Conservation (phyloP, 257 asterid genomes). For the Forsythia suspensa region DNA sequence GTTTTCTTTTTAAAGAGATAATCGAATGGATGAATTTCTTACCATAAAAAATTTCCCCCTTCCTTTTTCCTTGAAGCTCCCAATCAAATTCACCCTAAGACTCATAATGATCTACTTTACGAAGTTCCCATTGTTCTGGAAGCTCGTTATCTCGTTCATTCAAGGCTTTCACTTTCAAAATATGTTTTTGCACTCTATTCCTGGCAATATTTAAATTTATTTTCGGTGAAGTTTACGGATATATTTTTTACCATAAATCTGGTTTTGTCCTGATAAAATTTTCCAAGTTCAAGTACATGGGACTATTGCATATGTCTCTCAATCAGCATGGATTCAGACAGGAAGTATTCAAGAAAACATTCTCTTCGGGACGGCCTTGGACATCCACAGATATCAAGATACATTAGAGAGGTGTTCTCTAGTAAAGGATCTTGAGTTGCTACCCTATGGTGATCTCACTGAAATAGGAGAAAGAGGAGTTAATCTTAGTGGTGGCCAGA, state of each 20-base stretch:
- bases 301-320: slow-evolving; percentile 85
- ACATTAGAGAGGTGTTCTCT: slow-evolving; percentile 78
- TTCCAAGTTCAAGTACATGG: slow-evolving; percentile 77
- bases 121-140: too few relatives aligned
- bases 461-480: slow-evolving; percentile 98
- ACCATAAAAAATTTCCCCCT: too few relatives aligned
- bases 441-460: slow-evolving; percentile 96
- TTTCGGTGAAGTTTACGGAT: background rate
- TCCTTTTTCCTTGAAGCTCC: too few relatives aligned
- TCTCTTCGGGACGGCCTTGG: slow-evolving; percentile 71
- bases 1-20: too few relatives aligned
- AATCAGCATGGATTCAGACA: slow-evolving; percentile 98
- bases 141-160: too few relatives aligned
- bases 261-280: background rate
- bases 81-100: too few relatives aligned
- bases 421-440: slow-evolving; percentile 82
- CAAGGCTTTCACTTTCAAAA: too few relatives aligned
- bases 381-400: slow-evolving; percentile 62
- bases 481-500: slow-evolving; percentile 98
- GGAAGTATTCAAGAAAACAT: slow-evolving; percentile 87
- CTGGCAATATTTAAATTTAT: too few relatives aligned
- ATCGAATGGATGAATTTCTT: too few relatives aligned
- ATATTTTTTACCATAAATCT: background rate
- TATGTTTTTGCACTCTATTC: too few relatives aligned
- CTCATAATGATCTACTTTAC: too few relatives aligned